Base-by-base conservation (phyloP, 2,329 filamentous ascomycete genomes). In the Monosporascus ibericus region DNA sequence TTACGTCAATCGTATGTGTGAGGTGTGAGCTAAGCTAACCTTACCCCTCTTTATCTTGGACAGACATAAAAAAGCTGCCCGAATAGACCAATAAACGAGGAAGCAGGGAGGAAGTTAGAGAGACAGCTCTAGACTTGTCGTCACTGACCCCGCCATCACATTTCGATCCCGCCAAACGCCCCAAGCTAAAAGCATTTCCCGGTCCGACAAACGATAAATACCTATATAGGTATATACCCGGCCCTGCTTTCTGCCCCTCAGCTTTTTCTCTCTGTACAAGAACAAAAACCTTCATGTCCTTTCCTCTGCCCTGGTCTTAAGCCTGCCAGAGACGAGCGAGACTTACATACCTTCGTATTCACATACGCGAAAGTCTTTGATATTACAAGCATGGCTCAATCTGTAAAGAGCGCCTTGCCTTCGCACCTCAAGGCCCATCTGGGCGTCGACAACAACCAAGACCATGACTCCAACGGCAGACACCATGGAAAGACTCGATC, bases 401-500 rank as follows among this genome's bases (percentile, higher is more conserved):
- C 77, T 63, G 76, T 85, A 64, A 90, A 83, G 77, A 85, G 82
- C 74, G 88, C 89, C 59, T 77, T 96, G 64, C 90, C 92, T 59
- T 79, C 88, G 44, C 92, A 95, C 79, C 81, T 96, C 65, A 92
- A 90, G 81, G 80, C 85, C 57, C 72, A 74, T 54, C 65, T 67
- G 34, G 62, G 60, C 55, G 20, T 24, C 24, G 74, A 64, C 48
- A 65, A 64, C 62, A 77, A 72, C 56, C 72, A 70, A 48, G 75
- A 76, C 56, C 66, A 66, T 58, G 75, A 75, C 59, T 78, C 84
- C 60, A 74, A 79, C 63, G 77, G 79, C 62, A 84, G 85, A 69
- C 88, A 90, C 69, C 87, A 92, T 72, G 88, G 88, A 75, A 92
- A 92, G 82, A 88, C 87, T 62, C 86, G 88, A 72, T 90, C 87